Conservation (phyloP, 2,329 filamentous ascomycete species). For the Fusarium sp. region DNA sequence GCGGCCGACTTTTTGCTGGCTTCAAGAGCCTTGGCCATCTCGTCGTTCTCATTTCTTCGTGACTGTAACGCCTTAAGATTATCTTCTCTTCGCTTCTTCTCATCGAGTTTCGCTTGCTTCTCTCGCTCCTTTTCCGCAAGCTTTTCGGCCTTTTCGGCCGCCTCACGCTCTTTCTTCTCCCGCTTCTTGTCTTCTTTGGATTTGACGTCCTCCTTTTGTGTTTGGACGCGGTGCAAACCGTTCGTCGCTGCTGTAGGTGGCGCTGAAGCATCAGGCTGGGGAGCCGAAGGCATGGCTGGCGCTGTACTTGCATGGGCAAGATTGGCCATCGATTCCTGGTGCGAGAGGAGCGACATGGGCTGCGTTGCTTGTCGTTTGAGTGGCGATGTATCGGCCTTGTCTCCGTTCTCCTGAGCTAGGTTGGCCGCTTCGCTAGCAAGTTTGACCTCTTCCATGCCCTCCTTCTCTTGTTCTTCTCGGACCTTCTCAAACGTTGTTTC, state of each 20-base stretch:
- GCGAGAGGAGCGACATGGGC: slow-evolving; percentile 58
- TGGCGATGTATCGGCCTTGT: slow-evolving; percentile 56
- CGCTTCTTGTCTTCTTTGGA: slow-evolving; percentile 72
- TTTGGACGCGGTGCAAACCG: slow-evolving; percentile 38
- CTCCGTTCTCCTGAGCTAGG: slow-evolving; percentile 61
- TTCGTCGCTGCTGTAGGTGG: slow-evolving; percentile 31
- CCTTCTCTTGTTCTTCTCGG: slow-evolving; percentile 82
- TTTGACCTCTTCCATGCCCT: slow-evolving; percentile 73
- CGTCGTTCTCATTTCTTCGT: slow-evolving; percentile 68
- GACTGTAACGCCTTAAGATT: slow-evolving; percentile 64
- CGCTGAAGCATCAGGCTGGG: slow-evolving; percentile 27
- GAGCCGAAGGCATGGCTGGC: slow-evolving; percentile 53
- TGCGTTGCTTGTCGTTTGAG: slow-evolving; percentile 64
- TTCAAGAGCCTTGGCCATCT: slow-evolving; percentile 72
- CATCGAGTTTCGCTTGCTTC: slow-evolving; percentile 59
- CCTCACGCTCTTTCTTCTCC: slow-evolving; percentile 75
- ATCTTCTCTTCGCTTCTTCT: slow-evolving; percentile 59
- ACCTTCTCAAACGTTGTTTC: slow-evolving; percentile 80
- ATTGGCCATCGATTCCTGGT: slow-evolving; percentile 65
- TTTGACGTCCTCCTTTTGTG: slow-evolving; percentile 49
- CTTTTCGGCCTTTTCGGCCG: slow-evolving; percentile 67
- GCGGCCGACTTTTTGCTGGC: slow-evolving; percentile 72
- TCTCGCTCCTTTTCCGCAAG: slow-evolving; percentile 56
- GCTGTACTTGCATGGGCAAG: slow-evolving; percentile 76
- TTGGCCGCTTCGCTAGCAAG: slow-evolving; percentile 68